Evolutionary conservation across 768 basidiomycete genomes (phyloP), one percentile per base, ranked within the genome.

Genomic region (Xanthoconium stramineum): DNA sequence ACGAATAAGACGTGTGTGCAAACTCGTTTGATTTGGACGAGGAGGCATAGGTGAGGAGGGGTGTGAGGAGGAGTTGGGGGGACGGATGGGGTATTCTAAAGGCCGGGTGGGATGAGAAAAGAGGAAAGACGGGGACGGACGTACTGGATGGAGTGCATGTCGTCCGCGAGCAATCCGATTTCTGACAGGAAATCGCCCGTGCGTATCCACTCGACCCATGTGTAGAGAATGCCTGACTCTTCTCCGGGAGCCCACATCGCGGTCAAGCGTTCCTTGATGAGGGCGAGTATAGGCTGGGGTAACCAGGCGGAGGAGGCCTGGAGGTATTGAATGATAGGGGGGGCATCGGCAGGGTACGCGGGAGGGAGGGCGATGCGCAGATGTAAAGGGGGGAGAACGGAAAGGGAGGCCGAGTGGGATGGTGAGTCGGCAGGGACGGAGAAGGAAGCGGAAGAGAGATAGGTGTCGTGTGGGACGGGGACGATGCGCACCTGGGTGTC

Each of bases 181-280:
- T 71, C 66, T 6, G 72, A 65, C 24, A 91, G 68, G 65, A 91
- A 88, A 35, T 85, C 82, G 5, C 84, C 89, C 10, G 76, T 81
- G 24, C 83, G 81, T 48, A 91, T 78, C 70, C 77, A 85, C 67
- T 91, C 89, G 45, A 89, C 75, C 88, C 88, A 89, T 38, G 72
- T 75, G 61, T 85, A 91, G 5, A 92, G 74, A 6, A 87, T 74
- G 20, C 80, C 79, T 36, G 85, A 80, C 5, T 63, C 61, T 17
- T 83, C 85, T 4, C 51, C 59, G 30, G 66, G 61, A 12, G 63
- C 75, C 87, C 88, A 91, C 76, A 80, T 81, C 1, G 75, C 72
- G n/a, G 67, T 56, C 47, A 91, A 72, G 11, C 67, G 65, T 14
- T 68, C 57, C 19, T 72, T 72, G 15, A 89, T 68, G 13, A 62